A percentile compares a stretch with the other conserved stretches of the same genome.
Conservation (phyloP, 495 filamentous ascomycete species). For the Aspergillus nidulans region DNA sequence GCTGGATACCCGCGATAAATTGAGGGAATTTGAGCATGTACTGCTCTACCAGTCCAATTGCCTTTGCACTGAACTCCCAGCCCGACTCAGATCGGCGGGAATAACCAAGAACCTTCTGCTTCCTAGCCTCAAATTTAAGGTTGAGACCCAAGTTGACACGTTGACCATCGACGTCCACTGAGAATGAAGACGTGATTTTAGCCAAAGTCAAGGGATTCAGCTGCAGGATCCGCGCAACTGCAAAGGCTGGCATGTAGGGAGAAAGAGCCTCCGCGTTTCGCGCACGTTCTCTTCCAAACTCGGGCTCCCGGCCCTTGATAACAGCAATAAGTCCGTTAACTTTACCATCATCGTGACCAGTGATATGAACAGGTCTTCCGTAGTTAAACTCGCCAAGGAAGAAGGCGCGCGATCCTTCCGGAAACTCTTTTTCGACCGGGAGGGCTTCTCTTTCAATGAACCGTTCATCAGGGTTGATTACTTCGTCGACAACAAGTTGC, state of each 20-base stretch:
- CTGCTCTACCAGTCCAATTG: conserved; percentile 69
- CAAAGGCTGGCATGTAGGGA: conserved; percentile 80
- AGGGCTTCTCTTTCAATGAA: conserved; percentile 85
- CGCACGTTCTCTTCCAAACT: conserved; percentile 75
- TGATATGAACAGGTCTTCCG: conserved; percentile 80
- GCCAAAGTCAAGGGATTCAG: conserved; percentile 85
- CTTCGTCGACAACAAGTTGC: conserved; percentile 84
- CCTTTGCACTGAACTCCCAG: conserved; percentile 92
- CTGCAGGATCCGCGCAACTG: conserved; percentile 73
- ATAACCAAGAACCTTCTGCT: conserved; percentile 94
- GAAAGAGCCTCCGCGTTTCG: conserved; percentile 57
- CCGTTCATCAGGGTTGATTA: conserved; percentile 84
- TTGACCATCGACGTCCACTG: conserved; percentile 70
- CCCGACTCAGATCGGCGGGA: conserved; percentile 77
- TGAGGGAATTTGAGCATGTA: conserved; percentile 96
- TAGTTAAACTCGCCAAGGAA: conserved; percentile 96
- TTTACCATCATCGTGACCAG: conserved; percentile 66
- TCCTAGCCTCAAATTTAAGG: conserved; percentile 91
- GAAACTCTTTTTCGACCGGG: conserved; percentile 89
- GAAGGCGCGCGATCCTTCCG: conserved; percentile 73
- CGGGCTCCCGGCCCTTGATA: conserved; percentile 63
- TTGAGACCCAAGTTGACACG: conserved; percentile 90
- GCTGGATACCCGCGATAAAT: conserved; percentile 82
- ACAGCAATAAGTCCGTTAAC: conserved; percentile 71
- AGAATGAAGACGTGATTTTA: conserved; percentile 93